A percentile compares a stretch with the other conserved stretches of the same genome.
phyloP scores from a whole-genome alignment of 129 eudicot genomes.

The Escallonia herrerae region DNA sequence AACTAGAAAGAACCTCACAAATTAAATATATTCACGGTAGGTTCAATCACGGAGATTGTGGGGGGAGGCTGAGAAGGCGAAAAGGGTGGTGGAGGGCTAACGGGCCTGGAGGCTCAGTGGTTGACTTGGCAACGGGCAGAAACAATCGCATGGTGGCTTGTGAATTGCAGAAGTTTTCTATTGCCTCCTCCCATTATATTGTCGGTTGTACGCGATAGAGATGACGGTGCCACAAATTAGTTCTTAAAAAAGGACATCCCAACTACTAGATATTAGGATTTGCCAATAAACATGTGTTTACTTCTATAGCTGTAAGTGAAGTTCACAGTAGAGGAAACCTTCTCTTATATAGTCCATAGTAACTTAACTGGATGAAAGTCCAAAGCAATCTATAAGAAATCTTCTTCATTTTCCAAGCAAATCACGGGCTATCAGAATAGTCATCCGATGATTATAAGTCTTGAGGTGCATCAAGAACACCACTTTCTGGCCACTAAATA shows the following conservation, averaged over 20 bases:
- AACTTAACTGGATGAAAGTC: too few species aligned
- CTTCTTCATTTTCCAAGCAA: too few species aligned
- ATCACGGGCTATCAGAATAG: too few species aligned
- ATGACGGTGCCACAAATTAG: conserved; percentile 55
- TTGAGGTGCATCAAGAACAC: too few species aligned
- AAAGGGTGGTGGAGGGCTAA: conserved; percentile 61
- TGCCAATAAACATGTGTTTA: too few species aligned
- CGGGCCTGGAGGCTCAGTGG: conserved; percentile 73
- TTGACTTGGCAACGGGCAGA: conserved; percentile 27
- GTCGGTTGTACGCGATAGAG: conserved; percentile 71
- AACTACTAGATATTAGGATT: conserved; percentile 54
- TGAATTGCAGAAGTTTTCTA: conserved; percentile 63
- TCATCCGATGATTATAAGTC: too few species aligned
- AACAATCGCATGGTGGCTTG: conserved; percentile 53
- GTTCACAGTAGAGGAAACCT: too few species aligned
- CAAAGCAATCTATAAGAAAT: too few species aligned
- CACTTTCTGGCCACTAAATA: too few species aligned
- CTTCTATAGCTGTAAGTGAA: too few species aligned
- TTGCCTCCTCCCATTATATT: conserved; percentile 88
- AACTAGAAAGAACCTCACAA: conserved; percentile 51
- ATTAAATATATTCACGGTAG: conserved; percentile 20
- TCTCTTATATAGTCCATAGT: too few species aligned
- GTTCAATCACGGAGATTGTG: conserved; percentile 41
- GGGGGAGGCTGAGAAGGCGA: conserved; percentile 63
- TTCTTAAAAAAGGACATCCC: conserved; percentile 74